phyloP scores from a whole-genome alignment of 352 stramenopile genomes.

The Blastocystis sp. region DNA sequence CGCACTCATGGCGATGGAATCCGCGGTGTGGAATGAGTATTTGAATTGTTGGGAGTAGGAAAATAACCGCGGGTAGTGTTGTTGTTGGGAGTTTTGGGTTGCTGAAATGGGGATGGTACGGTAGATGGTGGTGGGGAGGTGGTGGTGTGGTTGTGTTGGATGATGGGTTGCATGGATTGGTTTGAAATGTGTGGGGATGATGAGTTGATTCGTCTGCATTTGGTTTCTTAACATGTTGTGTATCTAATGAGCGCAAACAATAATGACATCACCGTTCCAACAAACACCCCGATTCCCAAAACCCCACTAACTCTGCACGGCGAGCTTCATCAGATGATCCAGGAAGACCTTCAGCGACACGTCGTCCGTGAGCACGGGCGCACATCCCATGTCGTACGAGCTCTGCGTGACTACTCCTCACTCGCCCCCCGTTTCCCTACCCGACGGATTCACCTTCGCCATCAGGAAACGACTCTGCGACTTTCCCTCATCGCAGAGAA shows the following conservation, averaged over 20 bases:
- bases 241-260: too few relatives aligned
- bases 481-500: conserved; percentile 98
- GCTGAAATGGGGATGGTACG: too few relatives aligned
- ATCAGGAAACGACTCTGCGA: conserved; percentile 96
- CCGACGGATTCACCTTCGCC: conserved; percentile 95
- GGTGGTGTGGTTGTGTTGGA: too few relatives aligned
- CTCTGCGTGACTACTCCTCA: conserved; percentile 69
- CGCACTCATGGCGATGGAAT: background rate
- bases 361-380: conserved; percentile 94
- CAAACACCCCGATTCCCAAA: background rate
- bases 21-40: too few relatives aligned
- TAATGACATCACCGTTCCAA: background rate
- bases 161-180: too few relatives aligned
- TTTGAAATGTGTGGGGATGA: too few relatives aligned
- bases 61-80: too few relatives aligned
- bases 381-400: conserved; percentile 36
- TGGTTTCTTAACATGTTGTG: too few relatives aligned
- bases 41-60: too few relatives aligned
- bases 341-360: conserved; percentile 99
- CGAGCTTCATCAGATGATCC: conserved; percentile 88
- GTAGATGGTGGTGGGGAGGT: too few relatives aligned
- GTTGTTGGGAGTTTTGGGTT: too few relatives aligned
- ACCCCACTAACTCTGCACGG: conserved; percentile 64
- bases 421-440: conserved; percentile 83
- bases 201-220: too few relatives aligned